Base-by-base conservation (phyloP, 2,329 filamentous ascomycete species). In the Diaporthe australafricana region DNA sequence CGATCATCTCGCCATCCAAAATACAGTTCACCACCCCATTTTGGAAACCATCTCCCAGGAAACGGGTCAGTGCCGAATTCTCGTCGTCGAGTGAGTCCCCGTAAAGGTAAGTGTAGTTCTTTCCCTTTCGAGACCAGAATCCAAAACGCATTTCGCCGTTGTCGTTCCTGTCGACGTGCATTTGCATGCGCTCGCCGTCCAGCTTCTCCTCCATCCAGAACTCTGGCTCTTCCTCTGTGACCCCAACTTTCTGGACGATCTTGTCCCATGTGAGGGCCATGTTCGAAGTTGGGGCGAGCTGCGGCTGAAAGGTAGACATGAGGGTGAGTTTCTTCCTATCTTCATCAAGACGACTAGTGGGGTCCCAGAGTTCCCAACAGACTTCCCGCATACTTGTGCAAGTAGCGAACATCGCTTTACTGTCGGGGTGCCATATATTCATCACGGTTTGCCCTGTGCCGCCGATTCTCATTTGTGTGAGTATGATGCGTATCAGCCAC, bases 131-230 rank as follows among this genome's bases (percentile, higher is more conserved):
- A 2, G 96, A 98, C 94, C 95, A 99, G 81, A 97, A 99, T 40
- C 86, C 87, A 80, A 98, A 98, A 25, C 85, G 86, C 70, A 87
- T 90, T 0, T 94, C 94, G 0, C 95, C 94, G 0, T 81, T 82
- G 4, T 90, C 84, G 75, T 98, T 94, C 71, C 93, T 87, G 16
- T 89, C 82, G 93, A 98, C 95, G 81, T 99, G 96, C 79, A 99
- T 87, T 81, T 99, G 96, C 92, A 99, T 98, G 32, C 96, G 90
- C 82, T 99, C 96, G 1, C 96, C 96, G 76, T 99, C 96, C 11
- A 99, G 86, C 81, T 99, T 99, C 83, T 99, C 96, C 81, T 99
- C 96, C 60, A 98, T 96, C 95, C 95, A 98, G 78, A 97, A 99
- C 11, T 93, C 90, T 0, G 88, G 85, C 67, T 97, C 91, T 0